Evolutionary conservation across 2,329 filamentous ascomycete genomes (phyloP).

Genomic region (Alternaria infectoria): DNA sequence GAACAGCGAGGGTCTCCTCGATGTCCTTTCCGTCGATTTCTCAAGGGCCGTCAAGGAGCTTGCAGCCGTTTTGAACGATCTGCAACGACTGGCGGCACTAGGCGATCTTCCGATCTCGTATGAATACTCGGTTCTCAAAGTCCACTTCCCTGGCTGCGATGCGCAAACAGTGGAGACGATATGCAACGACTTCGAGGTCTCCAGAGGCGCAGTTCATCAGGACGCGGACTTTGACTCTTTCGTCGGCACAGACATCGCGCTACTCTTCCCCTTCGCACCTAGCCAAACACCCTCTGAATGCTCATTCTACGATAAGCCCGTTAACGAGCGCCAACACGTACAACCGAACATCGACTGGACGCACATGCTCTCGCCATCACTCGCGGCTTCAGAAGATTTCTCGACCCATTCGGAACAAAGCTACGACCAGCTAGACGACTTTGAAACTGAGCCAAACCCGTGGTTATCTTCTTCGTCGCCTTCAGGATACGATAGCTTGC

Average conservation of each 20-base stretch:
- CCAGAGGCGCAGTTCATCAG: conserved; percentile 77
- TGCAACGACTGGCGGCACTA: conserved; percentile 75
- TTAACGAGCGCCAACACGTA: conserved; percentile 40
- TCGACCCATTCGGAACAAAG: conserved; percentile 48
- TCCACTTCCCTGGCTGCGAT: conserved; percentile 92
- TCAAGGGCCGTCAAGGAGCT: conserved; percentile 84
- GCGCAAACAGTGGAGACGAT: conserved; percentile 79
- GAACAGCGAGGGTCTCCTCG: conserved; percentile 82
- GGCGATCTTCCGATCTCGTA: conserved; percentile 85
- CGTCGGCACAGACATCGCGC: conserved; percentile 72
- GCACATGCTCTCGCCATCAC: conserved; percentile 60
- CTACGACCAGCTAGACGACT: conserved; percentile 50
- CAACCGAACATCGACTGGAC: conserved; percentile 61
- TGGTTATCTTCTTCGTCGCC: conserved; percentile 57
- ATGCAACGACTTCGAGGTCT: conserved; percentile 85
- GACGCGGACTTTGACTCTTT: conserved; percentile 76
- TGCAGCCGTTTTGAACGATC: conserved; percentile 77
- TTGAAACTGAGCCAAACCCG: conserved; percentile 55
- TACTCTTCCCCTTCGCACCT: conserved; percentile 87
- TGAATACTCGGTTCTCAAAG: conserved; percentile 71
- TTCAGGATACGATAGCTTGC: conserved; percentile 65
- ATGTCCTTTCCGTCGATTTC: conserved; percentile 86
- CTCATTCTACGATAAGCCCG: conserved; percentile 54
- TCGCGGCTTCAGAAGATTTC: conserved; percentile 43
- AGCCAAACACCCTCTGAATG: conserved; percentile 58